phyloP scores from a whole-genome alignment of 306 rosid species.

The Ochetophila trinervis region DNA sequence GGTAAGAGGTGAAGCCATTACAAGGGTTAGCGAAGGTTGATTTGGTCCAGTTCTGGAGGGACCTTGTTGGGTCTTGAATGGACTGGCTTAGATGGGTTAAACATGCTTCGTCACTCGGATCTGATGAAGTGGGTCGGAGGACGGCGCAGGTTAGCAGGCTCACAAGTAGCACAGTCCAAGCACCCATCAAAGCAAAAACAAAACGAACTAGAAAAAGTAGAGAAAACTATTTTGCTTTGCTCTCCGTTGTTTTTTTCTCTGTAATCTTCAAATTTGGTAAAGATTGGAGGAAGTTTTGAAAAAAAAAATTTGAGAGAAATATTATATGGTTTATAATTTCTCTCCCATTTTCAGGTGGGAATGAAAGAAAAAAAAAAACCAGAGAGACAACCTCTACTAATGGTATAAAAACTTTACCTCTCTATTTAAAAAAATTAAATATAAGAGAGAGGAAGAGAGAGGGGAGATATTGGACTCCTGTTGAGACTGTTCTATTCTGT shows the following conservation, averaged over 20 bases:
- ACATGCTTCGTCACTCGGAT: slow-evolving; percentile 86
- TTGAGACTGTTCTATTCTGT: slow-evolving; percentile 23
- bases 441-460: no score
- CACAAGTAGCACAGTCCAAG: slow-evolving; percentile 30
- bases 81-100: slow-evolving; percentile 62
- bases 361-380: no score
- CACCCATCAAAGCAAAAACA: slow-evolving; percentile 29
- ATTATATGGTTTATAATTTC: no score
- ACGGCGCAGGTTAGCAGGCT: slow-evolving; percentile 23
- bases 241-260: not conserved
- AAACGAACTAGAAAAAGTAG: no score
- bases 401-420: no score
- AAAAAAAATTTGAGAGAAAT: slow-evolving; percentile 18
- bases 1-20: slow-evolving; percentile 68
- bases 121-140: slow-evolving; percentile 40
- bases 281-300: not conserved
- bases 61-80: slow-evolving; percentile 49
- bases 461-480: not conserved
- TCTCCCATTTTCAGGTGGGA: no score
- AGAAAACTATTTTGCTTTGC: no score
- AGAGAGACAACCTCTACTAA: no score
- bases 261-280: not conserved
- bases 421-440: no score
- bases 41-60: slow-evolving; percentile 69
- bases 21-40: slow-evolving; percentile 70